Percentiles rank a stretch among this genome's conserved stretches.
phyloP scores from a whole-genome alignment of 164 flowering plant species.

The Umbellularia californica region DNA sequence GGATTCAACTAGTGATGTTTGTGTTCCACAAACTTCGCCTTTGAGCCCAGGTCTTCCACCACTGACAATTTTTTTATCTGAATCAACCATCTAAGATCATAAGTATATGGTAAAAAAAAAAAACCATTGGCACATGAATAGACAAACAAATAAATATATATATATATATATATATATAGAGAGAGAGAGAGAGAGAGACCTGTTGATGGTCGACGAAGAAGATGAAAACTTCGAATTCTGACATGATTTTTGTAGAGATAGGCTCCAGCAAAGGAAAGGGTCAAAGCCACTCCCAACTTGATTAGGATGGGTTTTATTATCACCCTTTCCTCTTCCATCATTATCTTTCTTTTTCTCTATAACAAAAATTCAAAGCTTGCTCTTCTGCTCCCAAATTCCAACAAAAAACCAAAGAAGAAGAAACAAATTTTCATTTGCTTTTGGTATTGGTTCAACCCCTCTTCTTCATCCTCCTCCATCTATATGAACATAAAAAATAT shows the following conservation, averaged over 20 bases:
- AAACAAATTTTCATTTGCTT: no score
- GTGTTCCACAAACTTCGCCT: constrained; percentile 11
- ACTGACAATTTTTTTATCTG: neutral
- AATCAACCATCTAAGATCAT: neutral
- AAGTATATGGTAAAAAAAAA: neutral
- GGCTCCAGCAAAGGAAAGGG: constrained; percentile 60
- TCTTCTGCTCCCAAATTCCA: no score
- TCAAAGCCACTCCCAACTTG: constrained; percentile 72
- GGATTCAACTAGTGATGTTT: neutral
- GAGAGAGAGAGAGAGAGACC: constrained; percentile 21
- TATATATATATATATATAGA: neutral
- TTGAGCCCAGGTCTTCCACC: constrained; percentile 12
- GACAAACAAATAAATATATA: neutral
- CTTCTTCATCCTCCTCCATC: no score
- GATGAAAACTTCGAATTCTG: constrained; percentile 14
- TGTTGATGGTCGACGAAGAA: constrained; percentile 34
- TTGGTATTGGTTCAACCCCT: no score
- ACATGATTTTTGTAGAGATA: constrained; percentile 38
- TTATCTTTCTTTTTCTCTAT: neutral
- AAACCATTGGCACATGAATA: neutral
- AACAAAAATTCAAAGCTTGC: no score
- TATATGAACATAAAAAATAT: no score
- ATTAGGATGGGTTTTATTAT: constrained; percentile 41
- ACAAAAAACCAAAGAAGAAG: no score
- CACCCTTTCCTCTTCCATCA: constrained; percentile 7